Evolutionary conservation across 768 basidiomycete species (phyloP), one percentile per base, ranked within the genome.

Genomic region (Symmetrospora coprosmae): DNA sequence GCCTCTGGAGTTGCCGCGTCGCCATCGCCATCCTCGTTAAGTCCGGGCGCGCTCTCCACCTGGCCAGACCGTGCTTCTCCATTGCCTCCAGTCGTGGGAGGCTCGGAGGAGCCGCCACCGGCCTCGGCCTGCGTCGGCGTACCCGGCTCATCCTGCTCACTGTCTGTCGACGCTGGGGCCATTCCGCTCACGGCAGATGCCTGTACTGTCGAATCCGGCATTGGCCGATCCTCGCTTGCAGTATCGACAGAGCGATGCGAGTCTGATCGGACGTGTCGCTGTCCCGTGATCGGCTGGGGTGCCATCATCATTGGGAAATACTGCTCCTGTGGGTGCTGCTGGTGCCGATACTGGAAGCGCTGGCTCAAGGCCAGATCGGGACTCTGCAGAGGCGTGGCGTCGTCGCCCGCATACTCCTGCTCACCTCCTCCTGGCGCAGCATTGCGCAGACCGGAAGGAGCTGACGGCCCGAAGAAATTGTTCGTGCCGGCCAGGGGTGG

Each of bases 381-480:
- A 50, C 49, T 50, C 14, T 50, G 49, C 2, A 50, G 28, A 8
- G 49, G 49, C 6, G 49, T 58, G n/a, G 7, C 31, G 43, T 58
- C 55, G 41, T n/a, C 6, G n/a, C 33, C 40, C 46, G 31, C 14
- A 7, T n/a, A 6, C 21, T 11, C n/a, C n/a, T n/a, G n/a, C n/a
- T 9, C 4, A 47, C n/a, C 41, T 31, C 31, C 55, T 25, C 43
- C 55, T 6, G 55, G 40, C 30, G 55, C 55, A 17, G 31, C 38
- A 34, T 56, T 48, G 21, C 62, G 60, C n/a, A 62, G 14, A 7
- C 58, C 47, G 14, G 58, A 33, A 37, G 63, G 63, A n/a, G 60
- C 63, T 21, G 43, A 50, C 4, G 46, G 48, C 13, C 40, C 50
- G 13, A 50, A 31, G 37, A 60, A 63, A n/a, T 43, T 33, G 9